These are phyloP conservation scores for Colletotrichum sp. DNA, from an alignment of 2,329 filamentous ascomycete genomes.

Conservation along the genomic window DNA sequence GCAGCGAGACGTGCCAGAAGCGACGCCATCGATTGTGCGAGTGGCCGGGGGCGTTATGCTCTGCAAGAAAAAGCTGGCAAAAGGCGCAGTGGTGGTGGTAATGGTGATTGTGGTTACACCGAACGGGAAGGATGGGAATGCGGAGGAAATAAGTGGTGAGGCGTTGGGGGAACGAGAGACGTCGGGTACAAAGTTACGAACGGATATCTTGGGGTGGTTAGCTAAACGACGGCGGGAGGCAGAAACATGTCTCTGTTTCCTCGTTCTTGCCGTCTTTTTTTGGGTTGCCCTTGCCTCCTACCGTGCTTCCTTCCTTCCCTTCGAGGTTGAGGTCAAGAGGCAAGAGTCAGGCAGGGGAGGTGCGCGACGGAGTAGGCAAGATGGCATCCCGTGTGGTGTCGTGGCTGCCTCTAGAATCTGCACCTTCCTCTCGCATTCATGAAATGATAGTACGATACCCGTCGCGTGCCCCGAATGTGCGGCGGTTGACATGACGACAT, in stretches of 20 bases:
- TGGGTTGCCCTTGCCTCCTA: neutral
- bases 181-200: neutral
- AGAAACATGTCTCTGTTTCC: neutral
- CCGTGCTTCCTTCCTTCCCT: neutral
- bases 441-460: neutral
- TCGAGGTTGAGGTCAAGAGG: neutral
- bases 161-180: neutral
- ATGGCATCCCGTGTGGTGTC: neutral
- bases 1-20: neutral
- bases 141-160: neutral
- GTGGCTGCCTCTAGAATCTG: neutral
- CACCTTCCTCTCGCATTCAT: neutral
- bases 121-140: neutral
- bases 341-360: neutral
- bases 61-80: neutral
- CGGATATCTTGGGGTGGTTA: neutral
- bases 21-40: neutral
- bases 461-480: neutral
- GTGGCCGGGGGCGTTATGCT: neutral
- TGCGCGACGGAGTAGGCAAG: neutral
- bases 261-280: neutral
- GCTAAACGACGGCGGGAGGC: neutral
- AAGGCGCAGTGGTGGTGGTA: neutral
- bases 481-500: slow-evolving; percentile 12
- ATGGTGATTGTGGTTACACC: neutral